Base-by-base conservation (phyloP, 352 stramenopile species). In the Pythium pyrilobum region DNA sequence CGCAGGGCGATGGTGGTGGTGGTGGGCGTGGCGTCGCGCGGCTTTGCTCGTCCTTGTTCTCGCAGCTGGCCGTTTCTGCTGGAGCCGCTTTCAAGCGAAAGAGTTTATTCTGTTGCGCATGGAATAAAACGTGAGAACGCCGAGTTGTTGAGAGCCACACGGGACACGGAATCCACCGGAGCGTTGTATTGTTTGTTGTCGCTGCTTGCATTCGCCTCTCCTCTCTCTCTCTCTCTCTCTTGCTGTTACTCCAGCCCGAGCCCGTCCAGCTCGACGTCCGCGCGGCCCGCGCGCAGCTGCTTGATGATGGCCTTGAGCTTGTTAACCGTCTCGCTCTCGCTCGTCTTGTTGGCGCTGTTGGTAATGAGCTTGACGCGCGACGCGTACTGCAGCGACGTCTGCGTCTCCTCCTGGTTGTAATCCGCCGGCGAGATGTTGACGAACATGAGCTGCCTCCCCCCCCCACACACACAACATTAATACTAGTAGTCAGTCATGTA, bases 341-440 rank as follows among this genome's bases (percentile, higher is more conserved):
- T 76, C 50, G 82, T 91, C 52, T 94, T 94, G 69, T 89, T 91
- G 47, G 83, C 81, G 59, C 69, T 88, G 67, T 94, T 94, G 24
- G 83, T 94, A 71, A 94, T 94, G 56, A 94, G 77, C 57, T 94
- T 94, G 13, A 94, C 83, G 34, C 83, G 79, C 20, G 83, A 87
- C 34, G 83, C 83, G 56, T 94, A 92, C 46, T 77, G 72, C 37
- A 92, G 71, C 41, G 79, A 90, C 24, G 84, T 94, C 59, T 88
- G 77, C 2, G 80, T 92, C 68, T 92, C 81, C 58, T 94, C 84
- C 74, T 92, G 81, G 62, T 95, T 95, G 64, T 95, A 95, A 59
- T 95, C 85, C 8, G 85, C 85, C 9, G 85, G 85, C 33, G 85
- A 95, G 42, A 93, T 85, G 66, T 95, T 95, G 53, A 94, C 85